Percentiles rank a stretch among this genome's conserved stretches.
Conservation (phyloP, 148 eudicot species). For the Camellia sinensis region DNA sequence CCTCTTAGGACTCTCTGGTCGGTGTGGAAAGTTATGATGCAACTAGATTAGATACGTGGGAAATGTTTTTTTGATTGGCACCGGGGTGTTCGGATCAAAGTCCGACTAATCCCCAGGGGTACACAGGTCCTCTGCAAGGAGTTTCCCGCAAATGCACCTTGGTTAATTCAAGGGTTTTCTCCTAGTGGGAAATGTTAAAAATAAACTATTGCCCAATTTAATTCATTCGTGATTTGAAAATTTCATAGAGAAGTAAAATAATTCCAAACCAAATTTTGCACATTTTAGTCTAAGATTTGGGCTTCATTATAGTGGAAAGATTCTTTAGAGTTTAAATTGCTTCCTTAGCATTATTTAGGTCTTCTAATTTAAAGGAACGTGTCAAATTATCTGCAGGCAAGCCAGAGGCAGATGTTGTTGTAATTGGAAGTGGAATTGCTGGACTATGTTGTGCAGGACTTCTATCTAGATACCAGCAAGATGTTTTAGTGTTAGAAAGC, state of each 20-base stretch:
- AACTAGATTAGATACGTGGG: no score
- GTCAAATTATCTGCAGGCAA: constrained; percentile 55
- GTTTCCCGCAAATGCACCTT: no score
- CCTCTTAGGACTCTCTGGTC: no score
- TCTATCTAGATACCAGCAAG: constrained; percentile 79
- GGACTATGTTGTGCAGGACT: constrained; percentile 93
- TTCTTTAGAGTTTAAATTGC: not conserved
- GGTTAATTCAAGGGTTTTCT: no score
- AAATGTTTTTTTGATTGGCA: no score
- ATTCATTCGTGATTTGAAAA: not conserved
- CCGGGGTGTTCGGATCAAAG: no score
- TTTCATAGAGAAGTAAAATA: not conserved
- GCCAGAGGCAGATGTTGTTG: constrained; percentile 83
- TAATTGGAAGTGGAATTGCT: constrained; percentile 93
- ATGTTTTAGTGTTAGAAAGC: constrained; percentile 84
- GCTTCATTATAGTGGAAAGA: not conserved
- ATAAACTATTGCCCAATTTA: not conserved
- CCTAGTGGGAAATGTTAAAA: not conserved
- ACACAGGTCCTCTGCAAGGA: no score
- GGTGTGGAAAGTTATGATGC: no score
- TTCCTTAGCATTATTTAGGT: not conserved
- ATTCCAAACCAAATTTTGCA: not conserved
- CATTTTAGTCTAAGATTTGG: not conserved
- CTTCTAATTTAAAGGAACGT: not conserved
- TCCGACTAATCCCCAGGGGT: no score